Evolutionary conservation across 129 eudicot genomes (phyloP).

Genomic region (Flaveria ramosissima): DNA sequence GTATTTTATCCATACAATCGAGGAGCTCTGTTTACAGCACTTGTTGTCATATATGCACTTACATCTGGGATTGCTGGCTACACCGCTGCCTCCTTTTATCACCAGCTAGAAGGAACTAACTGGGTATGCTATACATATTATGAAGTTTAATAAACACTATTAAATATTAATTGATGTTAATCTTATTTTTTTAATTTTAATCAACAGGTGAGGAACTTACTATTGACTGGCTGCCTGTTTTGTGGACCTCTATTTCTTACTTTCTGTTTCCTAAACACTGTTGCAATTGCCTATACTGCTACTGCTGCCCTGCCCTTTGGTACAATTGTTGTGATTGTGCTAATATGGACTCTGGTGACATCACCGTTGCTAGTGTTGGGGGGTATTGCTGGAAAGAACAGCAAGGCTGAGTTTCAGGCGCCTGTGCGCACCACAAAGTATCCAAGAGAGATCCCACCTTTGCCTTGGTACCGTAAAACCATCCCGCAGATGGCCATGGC

Average conservation of each 20-base stretch:
- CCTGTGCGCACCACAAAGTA: slow-evolving; percentile 64
- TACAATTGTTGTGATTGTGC: slow-evolving; percentile 56
- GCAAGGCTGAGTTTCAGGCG: slow-evolving; percentile 67
- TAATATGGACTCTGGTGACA: slow-evolving; percentile 61
- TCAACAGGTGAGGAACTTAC: slow-evolving; percentile 26
- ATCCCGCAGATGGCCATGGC: slow-evolving; percentile 89
- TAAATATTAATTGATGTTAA: neutral
- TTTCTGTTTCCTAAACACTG: slow-evolving; percentile 63
- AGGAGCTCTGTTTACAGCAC: slow-evolving; percentile 79
- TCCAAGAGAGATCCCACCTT: slow-evolving; percentile 67
- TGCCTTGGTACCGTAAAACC: slow-evolving; percentile 67
- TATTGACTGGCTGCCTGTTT: slow-evolving; percentile 20
- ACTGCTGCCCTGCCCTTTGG: slow-evolving; percentile 69
- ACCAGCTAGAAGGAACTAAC: slow-evolving; percentile 17
- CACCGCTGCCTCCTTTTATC: slow-evolving; percentile 10
- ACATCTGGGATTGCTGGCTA: slow-evolving; percentile 17
- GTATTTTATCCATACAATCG: slow-evolving; percentile 90
- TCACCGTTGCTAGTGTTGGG: slow-evolving; percentile 74
- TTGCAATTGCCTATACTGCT: slow-evolving; percentile 56
- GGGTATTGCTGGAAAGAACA: slow-evolving; percentile 68
- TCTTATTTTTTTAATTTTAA: neutral
- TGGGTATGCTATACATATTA: slow-evolving; percentile 10
- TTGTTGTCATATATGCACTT: slow-evolving; percentile 65
- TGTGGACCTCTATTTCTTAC: slow-evolving; percentile 31
- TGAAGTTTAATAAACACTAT: neutral